Percentiles rank a stretch among this genome's conserved stretches.
Conservation (phyloP, 2,329 filamentous ascomycete genomes). For the Pseudocercospora ulei region DNA sequence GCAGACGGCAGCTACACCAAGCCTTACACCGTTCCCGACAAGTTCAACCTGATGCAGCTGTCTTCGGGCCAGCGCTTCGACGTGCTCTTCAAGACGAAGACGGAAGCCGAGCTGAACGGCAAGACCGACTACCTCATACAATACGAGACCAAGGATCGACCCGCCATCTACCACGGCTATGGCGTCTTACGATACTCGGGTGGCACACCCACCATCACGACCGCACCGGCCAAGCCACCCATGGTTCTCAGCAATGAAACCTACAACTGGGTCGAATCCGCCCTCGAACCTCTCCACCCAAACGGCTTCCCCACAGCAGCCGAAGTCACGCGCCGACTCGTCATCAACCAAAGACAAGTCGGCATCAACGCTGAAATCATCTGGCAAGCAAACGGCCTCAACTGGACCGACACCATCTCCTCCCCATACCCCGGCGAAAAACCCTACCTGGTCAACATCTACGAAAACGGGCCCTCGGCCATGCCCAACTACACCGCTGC, state of each 20-base stretch:
- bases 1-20: constrained; percentile 49
- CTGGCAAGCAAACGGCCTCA: constrained; percentile 22
- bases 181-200: constrained; percentile 43
- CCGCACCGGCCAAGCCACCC: constrained; percentile 23
- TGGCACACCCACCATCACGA: constrained; percentile 17
- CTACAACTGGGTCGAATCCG: constrained; percentile 36
- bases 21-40: constrained; percentile 35
- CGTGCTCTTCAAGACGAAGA: constrained; percentile 48
- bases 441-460: constrained; percentile 48
- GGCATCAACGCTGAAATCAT: constrained; percentile 11
- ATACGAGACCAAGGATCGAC: constrained; percentile 45
- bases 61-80: constrained; percentile 54
- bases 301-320: constrained; percentile 32
- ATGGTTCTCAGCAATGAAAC: constrained; percentile 31
- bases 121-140: constrained; percentile 40
- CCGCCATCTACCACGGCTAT: constrained; percentile 41
- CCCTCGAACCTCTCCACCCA: constrained; percentile 32
- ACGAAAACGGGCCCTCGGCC: constrained; percentile 39
- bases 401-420: constrained; percentile 23
- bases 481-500: constrained; percentile 48
- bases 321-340: constrained; percentile 33
- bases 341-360: constrained; percentile 28
- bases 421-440: constrained; percentile 21
- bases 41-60: constrained; percentile 45
- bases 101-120: constrained; percentile 37